Percentiles rank a stretch among this genome's conserved stretches.
These are phyloP conservation scores for Euphorbia peplus DNA, from an alignment of 345 rosid genomes.

Conservation along the genomic window DNA sequence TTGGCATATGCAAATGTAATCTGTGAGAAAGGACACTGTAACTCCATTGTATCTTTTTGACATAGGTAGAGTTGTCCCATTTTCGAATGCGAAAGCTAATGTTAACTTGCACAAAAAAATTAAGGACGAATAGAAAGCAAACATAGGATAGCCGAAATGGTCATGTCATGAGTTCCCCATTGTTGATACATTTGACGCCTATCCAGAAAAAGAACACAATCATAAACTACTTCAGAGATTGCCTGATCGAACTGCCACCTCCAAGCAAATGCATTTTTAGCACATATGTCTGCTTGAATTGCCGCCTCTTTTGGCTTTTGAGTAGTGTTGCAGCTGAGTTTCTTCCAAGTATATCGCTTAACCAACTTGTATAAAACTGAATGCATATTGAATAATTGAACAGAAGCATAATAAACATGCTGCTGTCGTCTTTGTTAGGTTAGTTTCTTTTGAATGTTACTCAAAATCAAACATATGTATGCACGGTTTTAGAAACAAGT, in stretches of 20 bases:
- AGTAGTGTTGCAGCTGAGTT: neutral
- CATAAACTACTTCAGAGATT: neutral
- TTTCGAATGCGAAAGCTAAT: neutral
- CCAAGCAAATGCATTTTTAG: neutral
- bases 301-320: neutral
- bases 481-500: neutral
- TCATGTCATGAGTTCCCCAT: neutral
- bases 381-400: neutral
- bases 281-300: neutral
- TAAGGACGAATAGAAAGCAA: neutral
- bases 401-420: neutral
- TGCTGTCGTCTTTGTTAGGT: neutral
- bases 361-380: neutral
- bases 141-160: neutral
- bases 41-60: neutral
- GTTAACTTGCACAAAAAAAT: neutral
- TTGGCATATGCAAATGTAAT: neutral
- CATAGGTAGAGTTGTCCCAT: neutral
- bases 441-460: neutral
- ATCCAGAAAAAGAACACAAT: neutral
- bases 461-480: neutral
- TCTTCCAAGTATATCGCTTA: neutral
- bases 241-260: neutral
- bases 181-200: neutral
- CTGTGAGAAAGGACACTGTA: neutral